A percentile compares a stretch with the other conserved stretches of the same genome.
Evolutionary conservation across 148 eudicot species (phyloP).

Genomic region (Nyssa sinensis): DNA sequence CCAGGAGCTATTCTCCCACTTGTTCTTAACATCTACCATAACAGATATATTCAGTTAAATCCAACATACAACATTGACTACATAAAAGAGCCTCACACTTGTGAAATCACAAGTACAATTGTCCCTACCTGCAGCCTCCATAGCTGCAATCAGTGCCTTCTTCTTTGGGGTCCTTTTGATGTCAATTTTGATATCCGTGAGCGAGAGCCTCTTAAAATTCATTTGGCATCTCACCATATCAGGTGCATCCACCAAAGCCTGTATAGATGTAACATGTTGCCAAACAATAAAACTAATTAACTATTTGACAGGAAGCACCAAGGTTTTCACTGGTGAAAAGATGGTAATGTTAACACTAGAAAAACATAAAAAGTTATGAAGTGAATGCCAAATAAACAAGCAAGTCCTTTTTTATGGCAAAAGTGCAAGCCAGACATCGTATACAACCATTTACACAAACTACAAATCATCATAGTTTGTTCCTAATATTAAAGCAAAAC

Average conservation of each 20-base stretch:
- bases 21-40: constrained; percentile 59
- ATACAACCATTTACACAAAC: no score
- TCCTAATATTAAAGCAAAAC: no score
- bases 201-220: constrained; percentile 64
- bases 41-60: not conserved
- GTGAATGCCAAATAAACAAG: no score
- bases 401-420: no score
- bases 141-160: constrained; percentile 66
- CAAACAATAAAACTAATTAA: not conserved
- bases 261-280: not conserved
- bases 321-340: not conserved
- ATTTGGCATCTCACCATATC: constrained; percentile 69
- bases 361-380: no score
- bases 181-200: constrained; percentile 58
- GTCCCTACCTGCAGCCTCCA: constrained; percentile 71
- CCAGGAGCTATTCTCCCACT: constrained; percentile 81
- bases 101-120: not conserved
- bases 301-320: not conserved
- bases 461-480: no score
- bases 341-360: no score
- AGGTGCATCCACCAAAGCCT: constrained; percentile 74
- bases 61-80: not conserved
- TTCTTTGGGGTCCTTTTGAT: constrained; percentile 69
- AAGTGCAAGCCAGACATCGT: no score
- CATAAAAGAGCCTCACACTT: not conserved